A percentile compares a stretch with the other conserved stretches of the same genome.
These are phyloP conservation scores for Saturnispora mendoncae DNA, from an alignment of 805 yeast genomes.

Conservation along the genomic window DNA sequence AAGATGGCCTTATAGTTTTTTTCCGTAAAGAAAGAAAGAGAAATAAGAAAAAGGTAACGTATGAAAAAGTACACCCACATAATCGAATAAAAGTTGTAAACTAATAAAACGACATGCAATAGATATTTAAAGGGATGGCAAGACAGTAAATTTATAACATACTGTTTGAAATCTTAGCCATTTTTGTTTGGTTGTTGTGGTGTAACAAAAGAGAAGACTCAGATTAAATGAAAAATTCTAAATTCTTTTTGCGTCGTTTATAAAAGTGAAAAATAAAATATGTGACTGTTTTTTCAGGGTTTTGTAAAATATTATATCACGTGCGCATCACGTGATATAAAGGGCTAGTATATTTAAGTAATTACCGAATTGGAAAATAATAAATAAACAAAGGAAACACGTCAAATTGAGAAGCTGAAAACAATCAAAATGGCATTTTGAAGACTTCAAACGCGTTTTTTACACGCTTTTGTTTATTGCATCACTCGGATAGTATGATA, in stretches of 20 bases:
- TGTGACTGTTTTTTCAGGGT: constrained; percentile 1
- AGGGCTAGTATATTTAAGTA: too few relatives aligned
- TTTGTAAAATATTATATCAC: not conserved
- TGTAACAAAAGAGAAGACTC: constrained; percentile 3
- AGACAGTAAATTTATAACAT: constrained; percentile 13
- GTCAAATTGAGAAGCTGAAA: too few relatives aligned
- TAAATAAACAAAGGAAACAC: too few relatives aligned
- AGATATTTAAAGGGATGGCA: not conserved
- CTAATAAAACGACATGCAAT: constrained; percentile 8
- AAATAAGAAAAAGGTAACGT: not conserved
- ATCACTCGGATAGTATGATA: too few relatives aligned
- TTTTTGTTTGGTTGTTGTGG: constrained; percentile 17
- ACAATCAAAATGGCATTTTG: too few relatives aligned
- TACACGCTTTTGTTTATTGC: too few relatives aligned
- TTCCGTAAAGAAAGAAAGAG: too few relatives aligned
- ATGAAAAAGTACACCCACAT: constrained; percentile 10
- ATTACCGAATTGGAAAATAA: too few relatives aligned
- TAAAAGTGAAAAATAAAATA: not conserved
- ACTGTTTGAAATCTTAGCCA: constrained; percentile 32
- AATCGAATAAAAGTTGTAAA: not conserved
- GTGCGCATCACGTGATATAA: not conserved
- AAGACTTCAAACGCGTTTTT: too few relatives aligned
- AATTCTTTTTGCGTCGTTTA: not conserved
- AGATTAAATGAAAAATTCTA: not conserved
- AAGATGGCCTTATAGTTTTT: too few relatives aligned